Evolutionary conservation across 2,329 filamentous ascomycete genomes (phyloP).

Genomic region (Verticillium isaacii): DNA sequence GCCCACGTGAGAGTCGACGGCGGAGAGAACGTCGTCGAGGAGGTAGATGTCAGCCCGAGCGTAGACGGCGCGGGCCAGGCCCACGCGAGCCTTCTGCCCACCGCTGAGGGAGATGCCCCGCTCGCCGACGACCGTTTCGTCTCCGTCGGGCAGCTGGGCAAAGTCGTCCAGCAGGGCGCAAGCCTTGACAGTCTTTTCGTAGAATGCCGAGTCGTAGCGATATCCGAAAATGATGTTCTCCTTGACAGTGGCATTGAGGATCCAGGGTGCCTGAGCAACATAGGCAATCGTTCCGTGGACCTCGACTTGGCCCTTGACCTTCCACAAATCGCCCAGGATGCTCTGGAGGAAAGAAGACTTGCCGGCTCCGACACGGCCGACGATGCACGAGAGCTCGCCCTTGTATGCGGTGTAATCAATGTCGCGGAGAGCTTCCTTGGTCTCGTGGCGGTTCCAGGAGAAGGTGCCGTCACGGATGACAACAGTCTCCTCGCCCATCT

Average conservation of each 20-base stretch:
- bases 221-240: constrained; percentile 98
- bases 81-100: constrained; percentile 91
- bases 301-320: constrained; percentile 75
- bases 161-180: constrained; percentile 92
- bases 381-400: constrained; percentile 87
- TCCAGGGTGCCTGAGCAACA: constrained; percentile 89
- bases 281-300: constrained; percentile 83
- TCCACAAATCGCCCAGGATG: constrained; percentile 88
- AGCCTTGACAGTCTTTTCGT: constrained; percentile 85
- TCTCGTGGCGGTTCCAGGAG: constrained; percentile 86
- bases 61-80: constrained; percentile 89
- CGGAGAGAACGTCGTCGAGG: constrained; percentile 88
- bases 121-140: constrained; percentile 94
- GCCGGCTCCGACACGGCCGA: constrained; percentile 89
- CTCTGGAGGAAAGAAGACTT: constrained; percentile 91
- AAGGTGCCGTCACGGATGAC: constrained; percentile 81
- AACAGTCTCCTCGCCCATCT: constrained; percentile 80
- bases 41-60: constrained; percentile 95
- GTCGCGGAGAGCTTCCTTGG: constrained; percentile 66
- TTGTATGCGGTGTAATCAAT: constrained; percentile 89
- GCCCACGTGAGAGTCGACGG: constrained; percentile 97
- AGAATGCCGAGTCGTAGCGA: constrained; percentile 88
- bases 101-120: constrained; percentile 93
- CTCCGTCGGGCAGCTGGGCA: constrained; percentile 85
- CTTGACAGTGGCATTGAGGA: constrained; percentile 95